Evolutionary conservation across 768 basidiomycete genomes (phyloP).

Genomic region (Chalciporus sphaerocephalus): DNA sequence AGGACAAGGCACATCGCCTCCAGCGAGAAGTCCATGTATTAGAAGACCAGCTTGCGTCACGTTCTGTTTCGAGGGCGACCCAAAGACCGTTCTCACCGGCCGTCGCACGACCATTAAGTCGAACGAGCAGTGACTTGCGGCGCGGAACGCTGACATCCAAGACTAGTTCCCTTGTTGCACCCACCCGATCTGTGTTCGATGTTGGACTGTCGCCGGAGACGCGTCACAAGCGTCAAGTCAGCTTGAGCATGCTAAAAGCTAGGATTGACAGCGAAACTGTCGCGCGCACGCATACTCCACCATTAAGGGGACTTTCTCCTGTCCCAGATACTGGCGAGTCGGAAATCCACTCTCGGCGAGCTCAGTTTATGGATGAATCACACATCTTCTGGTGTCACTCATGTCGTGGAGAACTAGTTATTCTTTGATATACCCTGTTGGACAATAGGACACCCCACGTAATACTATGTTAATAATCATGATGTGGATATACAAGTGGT

Average conservation of each 20-base stretch:
- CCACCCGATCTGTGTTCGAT: constrained; percentile 60
- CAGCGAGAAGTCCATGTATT: constrained; percentile 63
- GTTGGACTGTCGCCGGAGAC: constrained; percentile 69
- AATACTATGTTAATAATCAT: constrained; percentile 14
- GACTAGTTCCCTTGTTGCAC: constrained; percentile 32
- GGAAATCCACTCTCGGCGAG: constrained; percentile 33
- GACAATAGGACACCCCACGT: no score
- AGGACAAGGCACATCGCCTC: constrained; percentile 59
- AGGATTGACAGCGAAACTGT: constrained; percentile 80
- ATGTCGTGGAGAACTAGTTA: constrained; percentile 77
- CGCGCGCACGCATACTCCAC: constrained; percentile 40
- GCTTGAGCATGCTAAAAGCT: constrained; percentile 85
- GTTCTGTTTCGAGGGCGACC: constrained; percentile 39
- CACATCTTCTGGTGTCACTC: constrained; percentile 89
- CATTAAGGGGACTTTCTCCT: constrained; percentile 55
- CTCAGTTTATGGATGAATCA: constrained; percentile 82
- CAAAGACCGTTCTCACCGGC: constrained; percentile 47
- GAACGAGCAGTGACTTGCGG: constrained; percentile 36
- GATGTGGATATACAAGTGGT: constrained; percentile 12
- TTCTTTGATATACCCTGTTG: constrained; percentile 41
- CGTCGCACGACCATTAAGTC: constrained; percentile 41
- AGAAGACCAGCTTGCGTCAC: constrained; percentile 60
- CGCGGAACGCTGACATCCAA: constrained; percentile 34
- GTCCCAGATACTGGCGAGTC: constrained; percentile 33
- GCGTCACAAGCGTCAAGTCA: constrained; percentile 76